Evolutionary conservation across 768 basidiomycete genomes (phyloP).

Genomic region (Pholiota microspora): DNA sequence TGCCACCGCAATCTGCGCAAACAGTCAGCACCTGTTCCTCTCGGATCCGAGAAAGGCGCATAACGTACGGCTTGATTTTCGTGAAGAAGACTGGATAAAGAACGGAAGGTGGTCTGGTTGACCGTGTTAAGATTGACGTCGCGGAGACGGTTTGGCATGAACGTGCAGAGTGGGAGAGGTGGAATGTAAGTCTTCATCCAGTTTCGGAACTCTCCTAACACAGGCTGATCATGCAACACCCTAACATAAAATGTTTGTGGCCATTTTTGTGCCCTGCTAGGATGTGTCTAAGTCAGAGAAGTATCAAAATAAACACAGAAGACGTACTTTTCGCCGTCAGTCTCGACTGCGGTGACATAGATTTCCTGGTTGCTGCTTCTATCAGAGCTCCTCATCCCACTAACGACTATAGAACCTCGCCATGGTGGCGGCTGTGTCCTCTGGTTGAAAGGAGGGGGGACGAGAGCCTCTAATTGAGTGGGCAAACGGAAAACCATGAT

Average conservation of each 20-base stretch:
- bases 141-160: conserved; percentile 59
- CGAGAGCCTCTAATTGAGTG: conserved; percentile 55
- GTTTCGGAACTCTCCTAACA: conserved; percentile 44
- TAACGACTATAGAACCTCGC: conserved; percentile 54
- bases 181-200: conserved; percentile 49
- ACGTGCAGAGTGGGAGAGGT: conserved; percentile 52
- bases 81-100: conserved; percentile 49
- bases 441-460: conserved; percentile 54
- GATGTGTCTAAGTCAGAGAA: conserved; percentile 28
- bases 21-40: not conserved
- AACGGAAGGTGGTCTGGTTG: conserved; percentile 54
- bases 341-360: conserved; percentile 63
- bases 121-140: conserved; percentile 45
- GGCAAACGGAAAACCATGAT: conserved; percentile 64
- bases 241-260: conserved; percentile 46
- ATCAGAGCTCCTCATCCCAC: conserved; percentile 46
- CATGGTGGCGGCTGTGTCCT: conserved; percentile 45
- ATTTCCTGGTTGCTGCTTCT: conserved; percentile 49
- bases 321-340: conserved; percentile 69
- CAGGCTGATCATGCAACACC: conserved; percentile 38
- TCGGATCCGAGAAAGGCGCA: not conserved
- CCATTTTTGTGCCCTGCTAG: conserved; percentile 55
- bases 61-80: conserved; percentile 51
- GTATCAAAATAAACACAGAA: conserved; percentile 8
- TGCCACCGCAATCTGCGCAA: conserved; percentile 46